Evolutionary conservation across 331 rosid species (phyloP), one percentile per base, ranked within the genome.

Genomic region (Ulmus americana): DNA sequence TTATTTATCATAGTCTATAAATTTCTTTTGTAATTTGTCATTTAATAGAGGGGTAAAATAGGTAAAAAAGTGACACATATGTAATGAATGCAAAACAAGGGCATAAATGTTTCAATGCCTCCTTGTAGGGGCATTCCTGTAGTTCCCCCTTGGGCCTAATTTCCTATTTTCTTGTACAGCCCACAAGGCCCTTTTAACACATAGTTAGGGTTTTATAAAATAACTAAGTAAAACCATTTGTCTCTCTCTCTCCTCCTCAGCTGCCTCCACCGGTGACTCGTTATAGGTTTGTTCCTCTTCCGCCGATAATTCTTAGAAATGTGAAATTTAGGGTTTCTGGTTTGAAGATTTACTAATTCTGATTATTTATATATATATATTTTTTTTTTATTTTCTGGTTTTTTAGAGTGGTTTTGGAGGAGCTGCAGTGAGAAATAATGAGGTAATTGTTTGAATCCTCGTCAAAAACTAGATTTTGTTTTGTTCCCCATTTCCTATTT

Each of bases 121-220:
- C n/a, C n/a, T n/a, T n/a, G n/a, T n/a, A n/a, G n/a, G n/a, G n/a
- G n/a, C n/a, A n/a, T n/a, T n/a, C n/a, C n/a, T n/a, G n/a, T n/a
- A n/a, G n/a, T n/a, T n/a, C n/a, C n/a, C n/a, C n/a, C n/a, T 28
- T 28, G 35, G 35, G 35, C 35, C 35, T 28, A 28, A 28, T 2
- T 28, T 28, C 35, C 3, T 28, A 28, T 28, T 28, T 28, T 28
- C 35, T 28, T 28, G 35, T 28, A 2, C 35, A 2, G 35, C 35
- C 35, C 35, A 28, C 22, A 3, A 28, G 35, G 35, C 35, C 35
- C 14, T 47, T 50, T 4, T 1, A 8, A 12, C 28, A 50, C 45
- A 51, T 20, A 11, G 35, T 51, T 71, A 71, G 76, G 76, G 76
- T 70, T 71, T 71, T 63, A 55, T 44, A 55, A 55, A 28, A 39